Evolutionary conservation across 257 asterid genomes (phyloP).

Genomic region (Phtheirospermum japonicum): DNA sequence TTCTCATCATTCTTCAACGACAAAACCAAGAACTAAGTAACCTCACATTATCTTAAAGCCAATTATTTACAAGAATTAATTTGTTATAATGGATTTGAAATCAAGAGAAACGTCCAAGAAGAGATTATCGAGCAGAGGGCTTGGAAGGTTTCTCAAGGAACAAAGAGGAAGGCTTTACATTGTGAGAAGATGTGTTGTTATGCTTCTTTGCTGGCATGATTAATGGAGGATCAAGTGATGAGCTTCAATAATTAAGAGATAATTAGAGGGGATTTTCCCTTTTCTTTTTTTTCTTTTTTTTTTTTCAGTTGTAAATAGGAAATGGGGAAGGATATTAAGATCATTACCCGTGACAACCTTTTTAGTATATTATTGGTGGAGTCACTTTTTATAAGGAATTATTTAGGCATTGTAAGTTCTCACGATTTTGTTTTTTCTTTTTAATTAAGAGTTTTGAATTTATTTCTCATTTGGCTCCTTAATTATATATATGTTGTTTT

Average conservation of each 20-base stretch:
- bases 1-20: neutral
- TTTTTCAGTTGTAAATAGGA: neutral
- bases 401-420: neutral
- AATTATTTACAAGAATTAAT: no score
- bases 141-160: slow-evolving; percentile 59
- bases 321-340: neutral
- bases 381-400: neutral
- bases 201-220: slow-evolving; percentile 85
- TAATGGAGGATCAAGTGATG: neutral
- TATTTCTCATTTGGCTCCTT: no score
- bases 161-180: slow-evolving; percentile 75
- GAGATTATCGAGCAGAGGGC: slow-evolving; percentile 45
- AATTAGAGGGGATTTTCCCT: neutral
- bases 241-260: neutral
- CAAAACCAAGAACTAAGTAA: neutral
- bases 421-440: neutral
- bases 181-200: slow-evolving; percentile 70
- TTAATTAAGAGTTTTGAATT: no score
- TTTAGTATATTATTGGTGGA: no score
- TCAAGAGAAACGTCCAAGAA: slow-evolving; percentile 31
- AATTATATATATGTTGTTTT: no score
- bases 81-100: slow-evolving; percentile 15
- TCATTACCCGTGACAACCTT: neutral
- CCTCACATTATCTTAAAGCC: no score
- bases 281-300: neutral